These are phyloP conservation scores for Emydomyces testavorans DNA, from an alignment of 2,329 filamentous ascomycete species.

Conservation along the genomic window DNA sequence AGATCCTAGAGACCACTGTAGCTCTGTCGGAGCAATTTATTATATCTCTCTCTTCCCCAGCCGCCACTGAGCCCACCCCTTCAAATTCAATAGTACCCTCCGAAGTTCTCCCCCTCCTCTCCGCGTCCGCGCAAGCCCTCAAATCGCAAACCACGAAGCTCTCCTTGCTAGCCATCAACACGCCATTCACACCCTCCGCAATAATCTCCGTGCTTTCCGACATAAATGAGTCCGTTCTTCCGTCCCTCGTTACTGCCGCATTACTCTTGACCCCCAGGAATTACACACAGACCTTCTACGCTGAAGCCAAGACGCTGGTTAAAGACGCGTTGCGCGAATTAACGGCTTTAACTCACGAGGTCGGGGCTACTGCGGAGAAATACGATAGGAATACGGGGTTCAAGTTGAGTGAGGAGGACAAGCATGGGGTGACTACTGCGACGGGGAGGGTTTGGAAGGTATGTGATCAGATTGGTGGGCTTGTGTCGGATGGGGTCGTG, in stretches of 20 bases:
- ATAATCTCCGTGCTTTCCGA: slow-evolving; percentile 59
- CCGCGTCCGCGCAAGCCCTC: slow-evolving; percentile 60
- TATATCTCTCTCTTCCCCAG: slow-evolving; percentile 25
- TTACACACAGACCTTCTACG: slow-evolving; percentile 53
- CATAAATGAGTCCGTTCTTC: slow-evolving; percentile 60
- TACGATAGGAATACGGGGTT: slow-evolving; percentile 24
- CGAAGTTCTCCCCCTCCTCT: slow-evolving; percentile 60
- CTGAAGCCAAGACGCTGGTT: slow-evolving; percentile 51
- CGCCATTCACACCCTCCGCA: slow-evolving; percentile 73
- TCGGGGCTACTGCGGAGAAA: slow-evolving; percentile 40
- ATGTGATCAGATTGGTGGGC: slow-evolving; percentile 59
- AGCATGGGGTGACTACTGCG: slow-evolving; percentile 48
- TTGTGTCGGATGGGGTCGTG: slow-evolving; percentile 56
- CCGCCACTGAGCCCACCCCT: slow-evolving; percentile 15
- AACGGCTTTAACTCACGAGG: slow-evolving; percentile 46
- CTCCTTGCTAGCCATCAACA: slow-evolving; percentile 72
- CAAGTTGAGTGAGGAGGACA: slow-evolving; percentile 24
- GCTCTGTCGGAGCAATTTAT: slow-evolving; percentile 33
- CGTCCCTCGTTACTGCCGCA: slow-evolving; percentile 59
- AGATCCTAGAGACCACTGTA: slow-evolving; percentile 26
- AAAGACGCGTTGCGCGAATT: slow-evolving; percentile 54
- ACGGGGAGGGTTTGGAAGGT: slow-evolving; percentile 75
- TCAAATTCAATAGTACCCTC: slow-evolving; percentile 10
- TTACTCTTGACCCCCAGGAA: slow-evolving; percentile 50
- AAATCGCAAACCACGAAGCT: slow-evolving; percentile 78